These are phyloP conservation scores for Lecanosticta acicola DNA, from an alignment of 2,329 filamentous ascomycete genomes.

Conservation along the genomic window DNA sequence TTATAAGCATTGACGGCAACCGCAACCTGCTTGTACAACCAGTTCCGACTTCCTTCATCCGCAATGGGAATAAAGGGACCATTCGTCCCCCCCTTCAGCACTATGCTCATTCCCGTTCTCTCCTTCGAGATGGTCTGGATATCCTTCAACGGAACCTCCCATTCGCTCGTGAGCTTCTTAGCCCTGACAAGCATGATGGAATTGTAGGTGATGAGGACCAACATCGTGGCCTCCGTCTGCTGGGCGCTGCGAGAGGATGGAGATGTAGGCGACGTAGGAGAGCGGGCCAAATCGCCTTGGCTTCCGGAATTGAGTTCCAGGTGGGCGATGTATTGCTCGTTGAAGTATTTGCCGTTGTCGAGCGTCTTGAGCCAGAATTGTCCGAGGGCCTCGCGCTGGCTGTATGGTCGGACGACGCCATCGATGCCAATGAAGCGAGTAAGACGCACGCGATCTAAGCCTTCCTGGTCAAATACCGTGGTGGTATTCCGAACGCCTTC, in stretches of 20 bases:
- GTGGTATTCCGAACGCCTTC: slow-evolving; percentile 98
- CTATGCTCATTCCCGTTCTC: slow-evolving; percentile 84
- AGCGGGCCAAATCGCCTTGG: slow-evolving; percentile 54
- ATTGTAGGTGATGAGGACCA: slow-evolving; percentile 57
- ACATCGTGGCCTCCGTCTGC: slow-evolving; percentile 49
- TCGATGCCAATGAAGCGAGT: slow-evolving; percentile 88
- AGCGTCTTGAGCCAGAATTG: slow-evolving; percentile 99
- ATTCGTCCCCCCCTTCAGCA: slow-evolving; percentile 82
- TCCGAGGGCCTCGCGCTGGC: slow-evolving; percentile 86
- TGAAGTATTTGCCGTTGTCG: slow-evolving; percentile 95
- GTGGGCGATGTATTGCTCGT: slow-evolving; percentile 95
- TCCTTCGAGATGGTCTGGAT: slow-evolving; percentile 97
- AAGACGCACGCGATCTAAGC: slow-evolving; percentile 88
- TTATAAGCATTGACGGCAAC: slow-evolving; percentile 64
- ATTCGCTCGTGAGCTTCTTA: slow-evolving; percentile 79
- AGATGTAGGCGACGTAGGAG: slow-evolving; percentile 12
- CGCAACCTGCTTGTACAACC: slow-evolving; percentile 61
- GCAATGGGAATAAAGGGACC: slow-evolving; percentile 90
- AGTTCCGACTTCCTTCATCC: slow-evolving; percentile 71
- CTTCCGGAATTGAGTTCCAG: slow-evolving; percentile 65
- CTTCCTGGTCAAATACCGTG: slow-evolving; percentile 92
- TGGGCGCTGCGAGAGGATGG: slow-evolving; percentile 9
- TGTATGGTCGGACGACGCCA: slow-evolving; percentile 90
- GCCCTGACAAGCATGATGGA: slow-evolving; percentile 87
- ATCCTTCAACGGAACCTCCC: slow-evolving; percentile 94